Conservation (phyloP, 2,329 filamentous ascomycete genomes). For the Ceratocystis smalleyi region DNA sequence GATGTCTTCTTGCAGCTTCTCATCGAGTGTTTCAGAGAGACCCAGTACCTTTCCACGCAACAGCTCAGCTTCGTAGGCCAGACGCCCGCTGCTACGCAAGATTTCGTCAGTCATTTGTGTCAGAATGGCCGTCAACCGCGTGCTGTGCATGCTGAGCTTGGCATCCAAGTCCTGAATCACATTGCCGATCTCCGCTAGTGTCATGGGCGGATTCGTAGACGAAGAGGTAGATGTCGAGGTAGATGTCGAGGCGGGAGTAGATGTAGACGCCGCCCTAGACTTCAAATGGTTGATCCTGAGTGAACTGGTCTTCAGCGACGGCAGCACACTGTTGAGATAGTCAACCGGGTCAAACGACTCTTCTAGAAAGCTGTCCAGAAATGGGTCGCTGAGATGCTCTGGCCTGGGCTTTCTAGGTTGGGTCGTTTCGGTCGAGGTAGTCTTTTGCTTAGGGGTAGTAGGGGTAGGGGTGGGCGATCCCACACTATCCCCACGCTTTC, state of each 20-base stretch:
- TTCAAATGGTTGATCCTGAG: neutral
- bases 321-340: slow-evolving; percentile 68
- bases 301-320: slow-evolving; percentile 38
- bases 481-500: slow-evolving; percentile 13
- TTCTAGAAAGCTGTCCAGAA: slow-evolving; percentile 59
- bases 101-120: slow-evolving; percentile 93
- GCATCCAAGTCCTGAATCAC: slow-evolving; percentile 75
- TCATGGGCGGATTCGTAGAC: slow-evolving; percentile 25
- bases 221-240: neutral
- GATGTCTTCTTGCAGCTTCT: slow-evolving; percentile 57
- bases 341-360: slow-evolving; percentile 67
- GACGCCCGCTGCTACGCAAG: slow-evolving; percentile 65
- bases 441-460: slow-evolving; percentile 11
- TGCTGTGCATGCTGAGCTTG: slow-evolving; percentile 76
- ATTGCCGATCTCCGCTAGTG: slow-evolving; percentile 60
- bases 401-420: slow-evolving; percentile 34
- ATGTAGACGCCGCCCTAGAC: neutral
- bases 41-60: slow-evolving; percentile 73
- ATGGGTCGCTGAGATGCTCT: slow-evolving; percentile 53
- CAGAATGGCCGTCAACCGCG: slow-evolving; percentile 62
- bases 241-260: neutral
- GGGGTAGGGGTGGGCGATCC: slow-evolving; percentile 11
- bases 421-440: slow-evolving; percentile 10
- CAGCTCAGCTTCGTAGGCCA: slow-evolving; percentile 91
- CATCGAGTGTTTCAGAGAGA: slow-evolving; percentile 63